A percentile compares a stretch with the other conserved stretches of the same genome.
These are phyloP conservation scores for Leccinum variicolor DNA, from an alignment of 768 basidiomycete species.

Conservation along the genomic window DNA sequence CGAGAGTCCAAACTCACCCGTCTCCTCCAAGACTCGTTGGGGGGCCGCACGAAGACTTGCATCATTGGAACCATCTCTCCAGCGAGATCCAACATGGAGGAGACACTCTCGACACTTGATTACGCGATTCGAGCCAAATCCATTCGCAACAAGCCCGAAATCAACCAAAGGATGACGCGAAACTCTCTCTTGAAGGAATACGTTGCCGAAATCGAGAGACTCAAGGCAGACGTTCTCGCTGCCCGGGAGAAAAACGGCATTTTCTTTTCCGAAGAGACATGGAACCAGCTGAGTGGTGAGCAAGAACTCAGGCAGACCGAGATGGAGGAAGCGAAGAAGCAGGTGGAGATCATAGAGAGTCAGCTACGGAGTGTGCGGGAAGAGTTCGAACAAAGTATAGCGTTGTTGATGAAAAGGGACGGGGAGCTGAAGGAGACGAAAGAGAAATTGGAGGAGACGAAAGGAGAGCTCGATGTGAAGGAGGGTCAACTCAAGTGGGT, in stretches of 20 bases:
- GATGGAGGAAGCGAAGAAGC: constrained; percentile 77
- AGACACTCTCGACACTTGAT: constrained; percentile 95
- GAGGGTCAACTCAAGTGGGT: constrained; percentile 56
- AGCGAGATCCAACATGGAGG: constrained; percentile 90
- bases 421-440: constrained; percentile 68
- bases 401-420: constrained; percentile 68
- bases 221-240: constrained; percentile 87
- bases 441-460: constrained; percentile 50
- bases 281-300: constrained; percentile 77
- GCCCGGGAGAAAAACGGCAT: constrained; percentile 96
- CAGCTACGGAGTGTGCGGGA: constrained; percentile 78
- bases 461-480: constrained; percentile 49
- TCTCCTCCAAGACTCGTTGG: constrained; percentile 97
- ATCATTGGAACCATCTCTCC: constrained; percentile 97
- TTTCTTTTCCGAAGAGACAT: constrained; percentile 87
- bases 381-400: constrained; percentile 90
- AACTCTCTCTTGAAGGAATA: constrained; percentile 93
- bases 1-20: constrained; percentile 98
- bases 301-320: constrained; percentile 76
- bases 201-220: constrained; percentile 86
- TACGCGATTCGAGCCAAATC: constrained; percentile 95
- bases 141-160: constrained; percentile 91
- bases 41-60: constrained; percentile 95
- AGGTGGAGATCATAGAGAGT: constrained; percentile 78
- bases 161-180: constrained; percentile 92